These are phyloP conservation scores for Rhodotorula sp. DNA, from an alignment of 1,284 basidiomycete genomes.

Conservation along the genomic window DNA sequence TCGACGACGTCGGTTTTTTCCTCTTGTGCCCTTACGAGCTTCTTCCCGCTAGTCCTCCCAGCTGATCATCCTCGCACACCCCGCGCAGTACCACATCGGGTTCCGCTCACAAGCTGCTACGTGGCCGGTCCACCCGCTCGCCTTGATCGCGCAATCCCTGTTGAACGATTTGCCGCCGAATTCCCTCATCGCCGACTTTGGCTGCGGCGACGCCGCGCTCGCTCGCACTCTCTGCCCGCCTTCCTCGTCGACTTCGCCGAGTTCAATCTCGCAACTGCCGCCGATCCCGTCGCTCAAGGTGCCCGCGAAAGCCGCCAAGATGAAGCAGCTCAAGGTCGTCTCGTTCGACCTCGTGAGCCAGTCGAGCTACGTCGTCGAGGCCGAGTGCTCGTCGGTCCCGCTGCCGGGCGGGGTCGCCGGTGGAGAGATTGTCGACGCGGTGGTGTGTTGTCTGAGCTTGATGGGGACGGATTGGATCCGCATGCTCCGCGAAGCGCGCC, in stretches of 20 bases:
- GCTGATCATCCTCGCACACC: neutral
- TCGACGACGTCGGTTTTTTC: slow-evolving; percentile 63
- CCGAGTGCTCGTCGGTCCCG: slow-evolving; percentile 44
- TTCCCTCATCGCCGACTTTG: slow-evolving; percentile 84
- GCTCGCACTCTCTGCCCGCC: slow-evolving; percentile 61
- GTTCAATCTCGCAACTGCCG: neutral
- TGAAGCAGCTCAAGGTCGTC: slow-evolving; percentile 38
- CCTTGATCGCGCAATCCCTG: slow-evolving; percentile 66
- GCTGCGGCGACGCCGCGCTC: slow-evolving; percentile 90
- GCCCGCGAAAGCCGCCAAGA: slow-evolving; percentile 15
- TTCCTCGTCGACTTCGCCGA: neutral
- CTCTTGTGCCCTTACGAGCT: too few relatives aligned
- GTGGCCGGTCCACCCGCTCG: slow-evolving; percentile 87
- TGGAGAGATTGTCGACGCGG: slow-evolving; percentile 76
- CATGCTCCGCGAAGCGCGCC: slow-evolving; percentile 83
- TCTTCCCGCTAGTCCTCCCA: neutral
- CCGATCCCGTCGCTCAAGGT: slow-evolving; percentile 45
- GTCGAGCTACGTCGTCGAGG: slow-evolving; percentile 41
- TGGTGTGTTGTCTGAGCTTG: slow-evolving; percentile 87
- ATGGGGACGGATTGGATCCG: slow-evolving; percentile 97
- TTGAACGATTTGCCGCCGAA: slow-evolving; percentile 58
- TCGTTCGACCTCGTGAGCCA: slow-evolving; percentile 43
- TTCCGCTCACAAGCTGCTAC: slow-evolving; percentile 79
- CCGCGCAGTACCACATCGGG: slow-evolving; percentile 77
- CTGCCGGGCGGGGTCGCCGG: slow-evolving; percentile 38